Base-by-base conservation (phyloP, 2,329 filamentous ascomycete species). In the Calonectria honghensis region DNA sequence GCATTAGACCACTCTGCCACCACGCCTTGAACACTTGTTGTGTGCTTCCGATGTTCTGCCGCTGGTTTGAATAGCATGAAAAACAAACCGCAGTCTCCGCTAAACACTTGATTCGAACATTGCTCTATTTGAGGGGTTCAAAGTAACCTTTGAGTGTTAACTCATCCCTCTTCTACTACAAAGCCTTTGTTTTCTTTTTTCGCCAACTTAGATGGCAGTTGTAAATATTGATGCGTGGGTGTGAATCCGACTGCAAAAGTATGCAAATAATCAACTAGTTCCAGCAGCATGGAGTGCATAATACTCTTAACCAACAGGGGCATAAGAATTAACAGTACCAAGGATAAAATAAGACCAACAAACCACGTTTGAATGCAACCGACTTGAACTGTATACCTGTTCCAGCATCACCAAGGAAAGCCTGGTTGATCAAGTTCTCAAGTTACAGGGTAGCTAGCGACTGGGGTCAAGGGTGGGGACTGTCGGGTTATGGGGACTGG, bases 1-100 rank as follows among this genome's bases (percentile, higher is more conserved):
- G 57, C 57, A 63, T 63, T 63, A 63, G 57, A 63, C 57, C 57
- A 63, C 57, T 63, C 57, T 63, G 57, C 57, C 57, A 63, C 57
- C 57, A 63, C 57, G 57, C 57, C 57, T 63, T 41, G n/a, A 10
- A 7, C 31, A 32, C 29, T 57, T 31, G n/a, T 18, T 31, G 45
- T 31, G 37, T 39, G 57, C 57, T 63, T 41, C 57, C 57, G 37
- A 63, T 63, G 35, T 63, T 63, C 27, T 29, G 1, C 57, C 57
- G 24, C 10, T 13, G 6, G 2, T 29, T 16, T 20, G 1, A 29
- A 63, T 39, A 1, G 2, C 9, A 29, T 29, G 1, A 29, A 41
- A 63, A 63, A 2, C 35, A 6, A 37, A 18, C n/a, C 10, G 4
- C 10, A 13, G 18, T n/a, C 7, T 18, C 41, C 41, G 5, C 18